Evolutionary conservation across 176 grass and related monocot genomes (phyloP), one percentile per base, ranked within the genome.

Genomic region (Triticum dicoccoides): DNA sequence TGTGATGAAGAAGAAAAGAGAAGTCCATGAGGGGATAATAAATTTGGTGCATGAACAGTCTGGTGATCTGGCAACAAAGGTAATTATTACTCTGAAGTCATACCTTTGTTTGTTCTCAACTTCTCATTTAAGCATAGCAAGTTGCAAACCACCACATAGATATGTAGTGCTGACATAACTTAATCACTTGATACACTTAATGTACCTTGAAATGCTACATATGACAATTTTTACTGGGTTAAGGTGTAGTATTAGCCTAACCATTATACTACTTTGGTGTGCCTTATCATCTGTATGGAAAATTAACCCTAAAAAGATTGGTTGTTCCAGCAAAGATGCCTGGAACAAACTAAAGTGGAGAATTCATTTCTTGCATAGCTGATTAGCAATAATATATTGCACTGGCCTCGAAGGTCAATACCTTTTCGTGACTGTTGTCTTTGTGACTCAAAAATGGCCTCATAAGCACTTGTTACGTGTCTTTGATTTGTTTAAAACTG

Each of bases 1-100:
- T 58, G 90, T 98, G 75, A 96, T 98, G 97, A 98, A 85, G 86
- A 98, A 74, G 73, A 98, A 98, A 91, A 91, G 94, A 73, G 90
- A 87, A 83, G 87, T 92, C 86, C 97, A 98, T 75, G 97, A 98
- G 79, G 90, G 86, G 15, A 88, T 98, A 38, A 98, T 98, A 38
- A 98, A 91, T 80, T 96, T 91, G 82, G 85, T 58, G 30, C 90
- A 96, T 63, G 84, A 98, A 82, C 87, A 98, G 80, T 88, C 72
- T 75, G 61, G 8, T 74, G 88, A 91, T 74, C 69, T 27, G 54
- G 65, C 37, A 29, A 56, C 87, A 76, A 86, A 91, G 94, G 97
- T 92, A 94, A 81, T 10, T 88, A 41, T 73, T 84, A 69, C 38
- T 87, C 65, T 89, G 33, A 32, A 76, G 23, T 12, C 10, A 35